Percentiles rank a stretch among this genome's conserved stretches.
Conservation (phyloP, 169 alveolate genomes). For the Plasmodium inui region DNA sequence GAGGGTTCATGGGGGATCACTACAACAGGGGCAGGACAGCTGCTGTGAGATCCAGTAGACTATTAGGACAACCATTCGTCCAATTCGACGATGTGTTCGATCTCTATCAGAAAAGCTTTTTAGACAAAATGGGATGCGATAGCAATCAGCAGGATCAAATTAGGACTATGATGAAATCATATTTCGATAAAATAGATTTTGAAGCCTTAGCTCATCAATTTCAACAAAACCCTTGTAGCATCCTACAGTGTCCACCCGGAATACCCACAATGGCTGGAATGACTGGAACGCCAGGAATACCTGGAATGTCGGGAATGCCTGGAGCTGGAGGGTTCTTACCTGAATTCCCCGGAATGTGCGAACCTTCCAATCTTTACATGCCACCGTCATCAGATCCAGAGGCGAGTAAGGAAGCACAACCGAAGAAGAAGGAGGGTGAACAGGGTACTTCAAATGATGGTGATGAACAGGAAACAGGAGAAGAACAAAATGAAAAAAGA, state of each 20-base stretch:
- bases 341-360: neutral
- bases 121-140: slow-evolving; percentile 42
- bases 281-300: no score
- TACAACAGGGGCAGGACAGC: neutral
- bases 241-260: neutral
- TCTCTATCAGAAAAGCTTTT: slow-evolving; percentile 9
- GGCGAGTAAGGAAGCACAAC: no score
- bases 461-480: neutral
- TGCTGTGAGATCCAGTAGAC: neutral
- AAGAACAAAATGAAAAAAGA: neutral
- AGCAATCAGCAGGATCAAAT: slow-evolving; percentile 4
- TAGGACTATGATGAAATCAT: slow-evolving; percentile 11
- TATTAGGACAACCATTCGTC: neutral
- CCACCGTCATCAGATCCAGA: no score
- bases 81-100: slow-evolving; percentile 24
- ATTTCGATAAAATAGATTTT: slow-evolving; percentile 29
- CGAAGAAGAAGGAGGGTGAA: neutral
- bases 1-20: neutral
- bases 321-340: neutral
- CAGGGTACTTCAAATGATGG: neutral
- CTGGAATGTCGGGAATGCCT: no score
- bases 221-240: neutral
- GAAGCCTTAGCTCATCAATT: slow-evolving; percentile 4
- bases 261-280: neutral
- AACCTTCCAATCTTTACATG: neutral